Conservation (phyloP, 129 eudicot genomes). For the Flaveria linearis region DNA sequence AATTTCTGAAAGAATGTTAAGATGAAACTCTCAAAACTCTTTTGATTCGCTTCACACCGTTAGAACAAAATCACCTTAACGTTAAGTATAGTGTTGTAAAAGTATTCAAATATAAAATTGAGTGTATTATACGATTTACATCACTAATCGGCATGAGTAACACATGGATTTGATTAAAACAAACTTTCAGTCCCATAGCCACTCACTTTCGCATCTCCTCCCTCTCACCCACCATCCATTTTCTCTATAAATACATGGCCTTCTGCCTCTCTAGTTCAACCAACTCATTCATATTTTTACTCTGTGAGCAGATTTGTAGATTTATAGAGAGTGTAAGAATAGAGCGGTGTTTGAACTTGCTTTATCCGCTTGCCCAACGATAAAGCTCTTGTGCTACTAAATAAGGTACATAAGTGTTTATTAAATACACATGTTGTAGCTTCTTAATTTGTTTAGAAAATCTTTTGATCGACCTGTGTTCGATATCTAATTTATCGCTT, state of each 20-base stretch:
- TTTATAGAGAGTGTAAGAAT: conserved; percentile 8
- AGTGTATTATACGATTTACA: background rate
- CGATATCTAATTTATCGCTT: background rate
- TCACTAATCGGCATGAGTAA: conserved; percentile 13
- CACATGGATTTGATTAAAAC: conserved; percentile 6
- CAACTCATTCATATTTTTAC: background rate
- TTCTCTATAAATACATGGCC: conserved; percentile 15
- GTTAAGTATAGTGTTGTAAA: too few species aligned
- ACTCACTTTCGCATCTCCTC: conserved; percentile 20
- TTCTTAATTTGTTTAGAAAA: background rate
- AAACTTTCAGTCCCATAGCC: background rate
- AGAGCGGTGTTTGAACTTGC: conserved; percentile 26
- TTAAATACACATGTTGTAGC: background rate
- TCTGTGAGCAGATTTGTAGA: background rate
- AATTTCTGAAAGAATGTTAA: too few species aligned
- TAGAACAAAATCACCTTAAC: too few species aligned
- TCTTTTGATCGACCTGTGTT: background rate
- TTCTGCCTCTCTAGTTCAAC: conserved; percentile 17
- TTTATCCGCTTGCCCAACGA: conserved; percentile 27
- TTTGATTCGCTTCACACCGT: too few species aligned
- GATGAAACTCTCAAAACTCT: too few species aligned
- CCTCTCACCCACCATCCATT: conserved; percentile 1
- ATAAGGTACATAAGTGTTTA: conserved; percentile 19
- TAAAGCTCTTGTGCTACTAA: conserved; percentile 30
- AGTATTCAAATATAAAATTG: too few species aligned